phyloP scores from a whole-genome alignment of 352 stramenopile genomes.

The Globisporangium perplexum region DNA sequence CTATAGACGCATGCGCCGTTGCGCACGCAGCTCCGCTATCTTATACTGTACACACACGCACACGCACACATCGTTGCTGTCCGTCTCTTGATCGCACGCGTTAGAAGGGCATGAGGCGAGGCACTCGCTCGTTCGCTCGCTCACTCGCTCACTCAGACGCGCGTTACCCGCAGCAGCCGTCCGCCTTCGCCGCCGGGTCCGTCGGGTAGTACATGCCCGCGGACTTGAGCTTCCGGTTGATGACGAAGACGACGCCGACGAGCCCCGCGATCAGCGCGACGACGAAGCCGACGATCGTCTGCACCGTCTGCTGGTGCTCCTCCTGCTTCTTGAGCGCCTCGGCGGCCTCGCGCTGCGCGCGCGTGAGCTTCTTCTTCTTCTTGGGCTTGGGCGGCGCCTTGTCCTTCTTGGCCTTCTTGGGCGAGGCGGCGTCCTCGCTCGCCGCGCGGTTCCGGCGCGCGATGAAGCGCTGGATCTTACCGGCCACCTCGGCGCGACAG shows the following conservation, averaged over 20 bases:
- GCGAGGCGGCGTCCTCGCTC: constrained; percentile 15
- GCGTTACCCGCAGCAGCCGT: constrained; percentile 34
- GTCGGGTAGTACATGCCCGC: constrained; percentile 73
- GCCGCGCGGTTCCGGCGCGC: constrained; percentile 29
- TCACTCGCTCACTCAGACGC: not conserved
- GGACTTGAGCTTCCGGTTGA: constrained; percentile 83
- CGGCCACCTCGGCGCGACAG: constrained; percentile 48
- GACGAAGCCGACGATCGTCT: constrained; percentile 67
- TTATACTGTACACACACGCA: not conserved
- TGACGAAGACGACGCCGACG: constrained; percentile 50
- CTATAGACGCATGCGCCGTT: constrained; percentile 1
- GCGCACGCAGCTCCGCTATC: not conserved
- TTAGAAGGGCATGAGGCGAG: not conserved
- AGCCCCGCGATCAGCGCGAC: constrained; percentile 54
- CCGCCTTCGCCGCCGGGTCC: constrained; percentile 44
- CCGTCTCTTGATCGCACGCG: not conserved
- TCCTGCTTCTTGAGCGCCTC: constrained; percentile 61
- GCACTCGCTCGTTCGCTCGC: not conserved
- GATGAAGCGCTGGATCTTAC: constrained; percentile 61
- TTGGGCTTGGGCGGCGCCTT: constrained; percentile 58
- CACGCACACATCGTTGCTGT: not conserved
- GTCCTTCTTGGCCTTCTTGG: constrained; percentile 17
- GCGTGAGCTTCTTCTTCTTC: constrained; percentile 68
- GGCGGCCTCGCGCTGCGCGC: constrained; percentile 43
- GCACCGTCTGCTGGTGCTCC: constrained; percentile 60